Evolutionary conservation across 2,329 filamentous ascomycete genomes (phyloP), one percentile per base, ranked within the genome.

Genomic region (Fusarium albidum): DNA sequence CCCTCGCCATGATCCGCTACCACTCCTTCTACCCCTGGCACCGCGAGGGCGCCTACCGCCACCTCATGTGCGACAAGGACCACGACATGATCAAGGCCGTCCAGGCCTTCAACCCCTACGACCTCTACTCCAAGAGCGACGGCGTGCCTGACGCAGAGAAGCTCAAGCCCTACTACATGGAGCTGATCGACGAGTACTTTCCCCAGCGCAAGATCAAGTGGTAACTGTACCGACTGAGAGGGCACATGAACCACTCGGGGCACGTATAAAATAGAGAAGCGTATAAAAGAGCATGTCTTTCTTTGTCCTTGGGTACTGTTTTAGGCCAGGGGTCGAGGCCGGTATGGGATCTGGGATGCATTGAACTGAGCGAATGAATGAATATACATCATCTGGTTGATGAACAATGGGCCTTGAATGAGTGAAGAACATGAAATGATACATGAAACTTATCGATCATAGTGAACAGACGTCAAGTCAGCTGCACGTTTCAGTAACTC

Each of bases 11-110:
- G 91, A 95, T 96, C 71, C 82, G 92, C 49, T 96, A 96, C 76
- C 92, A 96, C 77, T 91, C 87, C 6, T 96, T 96, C 77, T 96
- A 96, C 75, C 88, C 92, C 13, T 96, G 92, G 92, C 92, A 96
- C 76, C 85, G 82, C 56, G 87, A 89, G 72, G 88, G 88, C 48
- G 92, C 90, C 7, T 96, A 96, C 76, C 74, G 75, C 55, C 85
- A 91, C 74, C 83, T 96, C 73, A 96, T 96, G 92, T 83, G 88
- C 71, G 86, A 89, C 55, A 88, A 92, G 70, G 92, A 96, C 66
- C 77, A 88, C 72, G 81, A 82, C 66, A 92, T 96, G 87, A 77
- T 96, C 65, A 84, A 85, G 69, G 91, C 91, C 9, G 92, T 96
- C 42, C 83, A 85, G 73, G 91, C 90, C 1, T 96, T 96, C 75